These are phyloP conservation scores for Pistacia vera DNA, from an alignment of 345 rosid genomes.

Conservation along the genomic window DNA sequence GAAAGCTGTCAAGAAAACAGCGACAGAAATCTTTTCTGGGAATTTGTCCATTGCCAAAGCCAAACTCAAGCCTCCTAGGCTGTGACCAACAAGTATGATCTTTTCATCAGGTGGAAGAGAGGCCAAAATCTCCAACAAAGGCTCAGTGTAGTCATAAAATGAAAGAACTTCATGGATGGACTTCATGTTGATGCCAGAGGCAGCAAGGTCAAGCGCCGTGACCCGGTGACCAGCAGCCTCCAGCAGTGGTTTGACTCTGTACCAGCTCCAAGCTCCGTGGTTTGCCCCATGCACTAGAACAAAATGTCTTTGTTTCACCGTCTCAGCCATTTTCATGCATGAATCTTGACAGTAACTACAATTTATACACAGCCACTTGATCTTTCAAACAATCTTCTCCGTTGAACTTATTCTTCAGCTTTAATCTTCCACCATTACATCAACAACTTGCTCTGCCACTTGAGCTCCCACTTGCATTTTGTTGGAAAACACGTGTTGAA, in stretches of 20 bases:
- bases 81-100: constrained; percentile 67
- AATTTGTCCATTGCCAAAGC: constrained; percentile 50
- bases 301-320: constrained; percentile 33
- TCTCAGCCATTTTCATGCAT: constrained; percentile 10
- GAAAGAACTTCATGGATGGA: constrained; percentile 43
- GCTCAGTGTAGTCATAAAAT: constrained; percentile 43
- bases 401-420: no score
- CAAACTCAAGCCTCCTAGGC: constrained; percentile 61
- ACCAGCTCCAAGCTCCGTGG: constrained; percentile 76
- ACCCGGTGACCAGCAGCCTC: constrained; percentile 54
- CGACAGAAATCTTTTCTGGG: constrained; percentile 32
- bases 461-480: no score
- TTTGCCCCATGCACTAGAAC: constrained; percentile 57
- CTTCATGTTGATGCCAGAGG: constrained; percentile 43
- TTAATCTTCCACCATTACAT: no score
- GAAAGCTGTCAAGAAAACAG: constrained; percentile 37
- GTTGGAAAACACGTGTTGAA: no score
- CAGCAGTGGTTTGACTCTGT: constrained; percentile 56
- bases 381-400: no score
- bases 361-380: no score
- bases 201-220: constrained; percentile 49
- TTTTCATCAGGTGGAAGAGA: constrained; percentile 35
- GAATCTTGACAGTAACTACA: no score
- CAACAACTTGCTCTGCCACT: no score
- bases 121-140: constrained; percentile 40